Evolutionary conservation across 2,329 filamentous ascomycete species (phyloP), one percentile per base, ranked within the genome.

Genomic region (Tolypocladium endophyticum): DNA sequence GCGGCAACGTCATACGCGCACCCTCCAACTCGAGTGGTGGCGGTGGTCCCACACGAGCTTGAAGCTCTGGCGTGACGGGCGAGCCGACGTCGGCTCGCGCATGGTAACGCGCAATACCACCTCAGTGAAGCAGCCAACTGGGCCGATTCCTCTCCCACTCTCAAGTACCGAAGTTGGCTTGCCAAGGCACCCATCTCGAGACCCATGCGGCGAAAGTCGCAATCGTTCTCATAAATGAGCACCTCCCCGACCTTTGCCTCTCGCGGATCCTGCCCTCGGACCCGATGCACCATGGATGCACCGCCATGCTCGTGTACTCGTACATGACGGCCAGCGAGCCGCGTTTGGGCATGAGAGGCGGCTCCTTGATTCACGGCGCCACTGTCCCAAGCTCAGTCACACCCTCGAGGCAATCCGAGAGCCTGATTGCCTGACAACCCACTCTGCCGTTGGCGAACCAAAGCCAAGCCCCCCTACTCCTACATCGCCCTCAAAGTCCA

Each of bases 401-500:
- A 41, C 54, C 54, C 35, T 55, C 11, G 38, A 18, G 35, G 23
- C 23, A 55, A 12, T 36, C 36, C 35, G n/a, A 28, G 54, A 23
- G 14, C 8, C 36, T 38, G 53, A 55, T 38, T 55, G 54, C 54
- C 23, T 28, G 54, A 38, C 54, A 43, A 56, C 54, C 54, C 54
- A 56, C 54, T 47, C 53, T 38, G 55, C 45, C 55, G 56, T 52
- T 55, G 54, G 55, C 56, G 55, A 61, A 56, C 41, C 57, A 55
- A 35, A 61, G 58, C 45, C 60, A 58, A 60, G 60, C 60, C 60
- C 58, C 60, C 61, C 56, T 57, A 60, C 62, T 11, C 8, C 6
- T 23, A 60, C 62, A 58, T 60, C 58, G 61, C 58, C 50, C 56
- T 52, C 61, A 60, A 28, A 45, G 58, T 30, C 60, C 59, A 64